These are phyloP conservation scores for Flaveria brownii DNA, from an alignment of 129 eudicot species.

Conservation along the genomic window DNA sequence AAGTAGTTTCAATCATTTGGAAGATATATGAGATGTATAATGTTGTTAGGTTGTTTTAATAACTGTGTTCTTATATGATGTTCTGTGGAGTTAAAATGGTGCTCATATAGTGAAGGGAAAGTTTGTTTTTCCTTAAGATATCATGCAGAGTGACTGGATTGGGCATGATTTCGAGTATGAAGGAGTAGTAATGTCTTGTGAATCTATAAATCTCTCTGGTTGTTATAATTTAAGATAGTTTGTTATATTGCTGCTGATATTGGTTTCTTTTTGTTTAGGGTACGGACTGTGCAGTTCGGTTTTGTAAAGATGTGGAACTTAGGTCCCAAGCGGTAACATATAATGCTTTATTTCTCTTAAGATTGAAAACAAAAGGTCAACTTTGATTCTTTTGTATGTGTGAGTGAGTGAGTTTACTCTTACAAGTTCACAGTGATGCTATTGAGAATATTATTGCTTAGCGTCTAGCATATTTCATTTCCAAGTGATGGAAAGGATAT, in stretches of 20 bases:
- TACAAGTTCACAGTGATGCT: too few relatives aligned
- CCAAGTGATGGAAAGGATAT: neutral
- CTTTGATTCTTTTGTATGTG: neutral
- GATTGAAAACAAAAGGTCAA: neutral
- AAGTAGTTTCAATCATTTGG: neutral
- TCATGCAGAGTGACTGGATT: constrained; percentile 61
- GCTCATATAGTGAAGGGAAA: neutral
- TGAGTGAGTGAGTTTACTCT: too few relatives aligned
- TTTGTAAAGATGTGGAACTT: constrained; percentile 84
- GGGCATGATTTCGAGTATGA: constrained; percentile 67
- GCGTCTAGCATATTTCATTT: neutral
- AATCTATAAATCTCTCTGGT: constrained; percentile 10
- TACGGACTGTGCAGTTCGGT: constrained; percentile 65
- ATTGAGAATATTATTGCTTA: too few relatives aligned
- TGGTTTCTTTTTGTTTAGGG: constrained; percentile 42
- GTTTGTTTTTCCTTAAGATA: constrained; percentile 46
- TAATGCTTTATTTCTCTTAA: neutral
- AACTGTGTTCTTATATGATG: too few relatives aligned
- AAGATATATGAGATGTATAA: too few relatives aligned
- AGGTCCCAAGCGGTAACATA: constrained; percentile 64
- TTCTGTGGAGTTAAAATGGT: neutral
- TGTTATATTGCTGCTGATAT: constrained; percentile 2
- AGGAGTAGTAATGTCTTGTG: constrained; percentile 55
- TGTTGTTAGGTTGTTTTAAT: neutral
- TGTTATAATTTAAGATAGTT: constrained; percentile 5